These are phyloP conservation scores for Lentinula raphanica DNA, from an alignment of 768 basidiomycete species.

Conservation along the genomic window DNA sequence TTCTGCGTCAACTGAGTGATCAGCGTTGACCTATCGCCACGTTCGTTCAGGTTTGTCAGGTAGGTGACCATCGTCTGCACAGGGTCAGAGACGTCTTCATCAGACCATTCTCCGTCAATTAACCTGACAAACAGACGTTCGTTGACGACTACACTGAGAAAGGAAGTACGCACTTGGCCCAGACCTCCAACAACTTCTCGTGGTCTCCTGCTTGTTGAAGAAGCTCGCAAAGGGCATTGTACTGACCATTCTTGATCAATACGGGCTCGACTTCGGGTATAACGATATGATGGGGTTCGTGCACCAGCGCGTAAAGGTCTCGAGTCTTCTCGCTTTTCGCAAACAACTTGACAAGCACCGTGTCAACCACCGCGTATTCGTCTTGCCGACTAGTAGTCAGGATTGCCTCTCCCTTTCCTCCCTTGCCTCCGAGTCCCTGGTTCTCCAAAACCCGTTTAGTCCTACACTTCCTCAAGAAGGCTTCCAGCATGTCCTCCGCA, in stretches of 20 bases:
- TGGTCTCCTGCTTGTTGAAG: slow-evolving; percentile 54
- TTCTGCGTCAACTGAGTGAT: slow-evolving; percentile 44
- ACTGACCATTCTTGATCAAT: slow-evolving; percentile 46
- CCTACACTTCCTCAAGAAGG: slow-evolving; percentile 60
- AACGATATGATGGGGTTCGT: slow-evolving; percentile 48
- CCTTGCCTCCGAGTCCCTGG: no score
- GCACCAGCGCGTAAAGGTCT: slow-evolving; percentile 56
- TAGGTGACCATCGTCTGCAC: slow-evolving; percentile 53
- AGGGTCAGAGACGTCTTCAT: slow-evolving; percentile 61
- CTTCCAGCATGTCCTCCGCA: slow-evolving; percentile 72
- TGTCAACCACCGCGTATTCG: slow-evolving; percentile 55
- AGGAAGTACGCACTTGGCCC: slow-evolving; percentile 53
- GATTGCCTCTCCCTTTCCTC: slow-evolving; percentile 6
- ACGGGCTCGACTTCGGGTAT: slow-evolving; percentile 59
- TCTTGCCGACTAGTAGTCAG: slow-evolving; percentile 11
- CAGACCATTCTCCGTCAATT: slow-evolving; percentile 59
- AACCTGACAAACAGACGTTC: slow-evolving; percentile 35
- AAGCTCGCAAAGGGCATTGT: slow-evolving; percentile 55
- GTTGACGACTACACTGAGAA: background rate
- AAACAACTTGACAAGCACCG: slow-evolving; percentile 71
- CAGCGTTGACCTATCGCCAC: slow-evolving; percentile 16
- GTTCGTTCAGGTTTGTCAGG: slow-evolving; percentile 54
- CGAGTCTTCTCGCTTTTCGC: slow-evolving; percentile 54
- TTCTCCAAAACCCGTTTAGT: slow-evolving; percentile 36
- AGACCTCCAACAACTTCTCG: slow-evolving; percentile 58